Percentiles rank a stretch among this genome's conserved stretches.
phyloP scores from a whole-genome alignment of 1,139 yeast species.

The Meyerozyma smithsonii region DNA sequence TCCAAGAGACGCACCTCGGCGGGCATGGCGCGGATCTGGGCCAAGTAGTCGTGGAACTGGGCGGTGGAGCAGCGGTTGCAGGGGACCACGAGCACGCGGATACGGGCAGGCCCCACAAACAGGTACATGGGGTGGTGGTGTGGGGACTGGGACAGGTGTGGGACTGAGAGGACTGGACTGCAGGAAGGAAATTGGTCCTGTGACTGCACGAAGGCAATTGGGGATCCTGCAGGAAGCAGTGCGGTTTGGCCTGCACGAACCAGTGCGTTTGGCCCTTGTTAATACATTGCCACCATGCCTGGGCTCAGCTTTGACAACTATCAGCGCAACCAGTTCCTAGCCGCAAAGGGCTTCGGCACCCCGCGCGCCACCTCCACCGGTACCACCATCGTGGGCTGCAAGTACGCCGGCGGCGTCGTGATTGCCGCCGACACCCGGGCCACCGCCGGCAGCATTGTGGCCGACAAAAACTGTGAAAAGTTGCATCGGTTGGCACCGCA shows the following conservation, averaged over 20 bases:
- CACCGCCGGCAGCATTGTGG: conserved; percentile 92
- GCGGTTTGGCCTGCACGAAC: conserved; percentile 9
- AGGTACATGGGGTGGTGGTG: conserved; percentile 6
- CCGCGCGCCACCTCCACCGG: conserved; percentile 97
- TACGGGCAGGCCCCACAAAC: conserved; percentile 48
- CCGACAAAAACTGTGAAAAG: conserved; percentile 97
- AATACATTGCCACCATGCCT: conserved; percentile 55
- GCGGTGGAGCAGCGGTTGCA: conserved; percentile 47
- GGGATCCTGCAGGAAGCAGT: conserved; percentile 19
- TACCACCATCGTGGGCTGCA: conserved; percentile 96
- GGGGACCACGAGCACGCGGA: conserved; percentile 70
- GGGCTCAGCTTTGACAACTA: conserved; percentile 91
- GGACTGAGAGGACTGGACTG: no score
- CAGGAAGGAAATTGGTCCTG: no score
- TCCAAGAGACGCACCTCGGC: conserved; percentile 70
- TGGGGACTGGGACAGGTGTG: no score
- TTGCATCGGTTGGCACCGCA: conserved; percentile 86
- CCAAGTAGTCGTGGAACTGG: conserved; percentile 45
- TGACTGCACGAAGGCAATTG: no score
- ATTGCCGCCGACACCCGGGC: conserved; percentile 99
- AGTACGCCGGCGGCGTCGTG: conserved; percentile 87
- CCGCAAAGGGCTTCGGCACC: conserved; percentile 65
- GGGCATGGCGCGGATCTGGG: conserved; percentile 34
- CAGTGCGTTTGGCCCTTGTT: conserved; percentile 10
- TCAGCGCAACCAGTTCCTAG: conserved; percentile 76